phyloP scores from a whole-genome alignment of 768 basidiomycete genomes.

The Lepiota subincarnata region DNA sequence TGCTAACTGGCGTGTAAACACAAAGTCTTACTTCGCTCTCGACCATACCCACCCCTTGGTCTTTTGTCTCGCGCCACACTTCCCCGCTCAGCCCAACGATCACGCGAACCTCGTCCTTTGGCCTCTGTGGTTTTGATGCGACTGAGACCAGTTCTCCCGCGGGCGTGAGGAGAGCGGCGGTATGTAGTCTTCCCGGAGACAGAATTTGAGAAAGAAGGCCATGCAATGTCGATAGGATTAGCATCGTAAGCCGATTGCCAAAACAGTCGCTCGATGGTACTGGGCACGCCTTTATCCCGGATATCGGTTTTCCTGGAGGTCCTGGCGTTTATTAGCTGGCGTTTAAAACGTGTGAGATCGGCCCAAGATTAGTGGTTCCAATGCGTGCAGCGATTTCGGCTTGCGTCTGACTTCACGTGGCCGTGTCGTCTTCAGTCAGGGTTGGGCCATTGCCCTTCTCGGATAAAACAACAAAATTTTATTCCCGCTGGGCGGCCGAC shows the following conservation, averaged over 20 bases:
- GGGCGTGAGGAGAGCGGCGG: conserved; percentile 66
- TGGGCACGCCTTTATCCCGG: not conserved
- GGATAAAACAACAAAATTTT: not conserved
- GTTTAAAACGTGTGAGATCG: not conserved
- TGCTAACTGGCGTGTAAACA: not conserved
- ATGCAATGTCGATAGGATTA: conserved; percentile 66
- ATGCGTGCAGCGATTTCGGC: not conserved
- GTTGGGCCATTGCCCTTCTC: too few species aligned
- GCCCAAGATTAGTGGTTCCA: too few species aligned
- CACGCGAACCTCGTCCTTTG: conserved; percentile 73
- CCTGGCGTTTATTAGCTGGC: not conserved
- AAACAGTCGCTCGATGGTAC: not conserved
- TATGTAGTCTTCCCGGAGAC: conserved; percentile 58
- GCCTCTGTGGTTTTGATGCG: conserved; percentile 47
- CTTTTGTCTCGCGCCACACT: conserved; percentile 73
- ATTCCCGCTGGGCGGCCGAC: not conserved
- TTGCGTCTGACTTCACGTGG: conserved; percentile 3
- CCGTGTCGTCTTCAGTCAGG: not conserved
- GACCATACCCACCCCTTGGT: conserved; percentile 63
- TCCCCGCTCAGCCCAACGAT: conserved; percentile 70
- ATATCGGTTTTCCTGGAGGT: not conserved
- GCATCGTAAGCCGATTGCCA: conserved; percentile 38
- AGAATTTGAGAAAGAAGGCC: conserved; percentile 61
- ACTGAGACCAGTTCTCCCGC: conserved; percentile 72
- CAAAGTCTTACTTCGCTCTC: conserved; percentile 63